A percentile compares a stretch with the other conserved stretches of the same genome.
Evolutionary conservation across 345 rosid genomes (phyloP).

Genomic region (Eutrema yunnanense): DNA sequence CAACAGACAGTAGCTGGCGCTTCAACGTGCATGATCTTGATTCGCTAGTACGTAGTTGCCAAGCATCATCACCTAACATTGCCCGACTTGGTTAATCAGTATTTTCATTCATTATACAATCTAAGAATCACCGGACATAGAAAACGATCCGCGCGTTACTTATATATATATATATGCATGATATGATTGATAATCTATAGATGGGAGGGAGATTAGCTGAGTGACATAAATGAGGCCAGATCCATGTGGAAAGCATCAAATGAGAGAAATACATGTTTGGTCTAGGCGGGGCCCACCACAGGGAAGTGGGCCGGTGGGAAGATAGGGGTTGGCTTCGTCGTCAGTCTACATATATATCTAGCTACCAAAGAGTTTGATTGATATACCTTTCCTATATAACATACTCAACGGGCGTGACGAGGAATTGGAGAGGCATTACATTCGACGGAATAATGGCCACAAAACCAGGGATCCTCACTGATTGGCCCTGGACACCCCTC

Average conservation of each 20-base stretch:
- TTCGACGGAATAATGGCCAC: conserved; percentile 41
- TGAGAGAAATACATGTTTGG: conserved; percentile 9
- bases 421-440: conserved; percentile 9
- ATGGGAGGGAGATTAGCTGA: conserved; percentile 2
- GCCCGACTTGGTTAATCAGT: conserved; percentile 4
- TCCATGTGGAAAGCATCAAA: conserved; percentile 15
- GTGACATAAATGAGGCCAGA: conserved; percentile 12
- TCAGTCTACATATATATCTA: neutral
- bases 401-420: neutral
- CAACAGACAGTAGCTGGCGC: conserved; percentile 21
- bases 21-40: conserved; percentile 7
- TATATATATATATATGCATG: neutral
- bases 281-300: neutral
- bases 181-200: neutral
- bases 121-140: neutral
- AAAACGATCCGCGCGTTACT: neutral
- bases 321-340: conserved; percentile 23
- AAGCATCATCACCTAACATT: neutral
- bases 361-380: neutral
- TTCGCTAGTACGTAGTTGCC: neutral
- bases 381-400: conserved; percentile 9
- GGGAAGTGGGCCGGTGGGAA: conserved; percentile 21
- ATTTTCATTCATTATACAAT: neutral
- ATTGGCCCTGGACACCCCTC: conserved; percentile 54
- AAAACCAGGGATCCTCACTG: conserved; percentile 49